Evolutionary conservation across 768 basidiomycete species (phyloP).

Genomic region (Tulasnella sp.): DNA sequence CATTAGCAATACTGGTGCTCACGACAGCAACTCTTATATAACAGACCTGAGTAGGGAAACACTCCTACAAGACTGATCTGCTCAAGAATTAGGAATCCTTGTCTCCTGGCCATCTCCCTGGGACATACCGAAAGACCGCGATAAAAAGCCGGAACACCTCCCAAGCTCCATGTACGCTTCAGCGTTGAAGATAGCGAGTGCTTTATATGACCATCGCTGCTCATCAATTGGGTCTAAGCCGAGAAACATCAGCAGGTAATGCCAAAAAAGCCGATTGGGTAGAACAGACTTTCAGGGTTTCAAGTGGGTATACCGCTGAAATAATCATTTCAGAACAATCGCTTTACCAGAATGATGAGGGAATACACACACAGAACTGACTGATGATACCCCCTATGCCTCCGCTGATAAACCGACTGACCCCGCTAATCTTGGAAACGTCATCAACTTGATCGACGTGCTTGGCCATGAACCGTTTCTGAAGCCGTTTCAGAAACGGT

Average conservation of each 20-base stretch:
- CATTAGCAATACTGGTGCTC: too few species aligned
- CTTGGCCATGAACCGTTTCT: slow-evolving; percentile 94
- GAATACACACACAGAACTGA: slow-evolving; percentile 69
- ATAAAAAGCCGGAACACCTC: slow-evolving; percentile 84
- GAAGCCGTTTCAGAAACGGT: too few species aligned
- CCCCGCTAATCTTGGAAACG: slow-evolving; percentile 82
- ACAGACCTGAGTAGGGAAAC: slow-evolving; percentile 77
- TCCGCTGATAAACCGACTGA: slow-evolving; percentile 91
- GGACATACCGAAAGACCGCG: slow-evolving; percentile 80
- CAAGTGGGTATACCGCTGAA: slow-evolving; percentile 92
- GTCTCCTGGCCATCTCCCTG: slow-evolving; percentile 36
- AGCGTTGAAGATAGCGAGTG: slow-evolving; percentile 64
- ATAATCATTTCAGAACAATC: slow-evolving; percentile 37
- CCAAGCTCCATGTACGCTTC: slow-evolving; percentile 73
- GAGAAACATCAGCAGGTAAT: neutral
- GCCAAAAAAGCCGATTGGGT: neutral
- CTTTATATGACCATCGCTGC: slow-evolving; percentile 57
- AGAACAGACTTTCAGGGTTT: slow-evolving; percentile 79
- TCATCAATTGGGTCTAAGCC: slow-evolving; percentile 92
- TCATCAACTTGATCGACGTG: slow-evolving; percentile 93
- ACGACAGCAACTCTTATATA: too few species aligned
- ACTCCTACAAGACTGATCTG: slow-evolving; percentile 95
- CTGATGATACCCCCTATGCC: slow-evolving; percentile 94
- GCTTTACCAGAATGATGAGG: slow-evolving; percentile 24
- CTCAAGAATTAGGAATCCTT: slow-evolving; percentile 36